Evolutionary conservation across 2,329 filamentous ascomycete species (phyloP).

Genomic region (Lasiodiplodia gonubiensis): DNA sequence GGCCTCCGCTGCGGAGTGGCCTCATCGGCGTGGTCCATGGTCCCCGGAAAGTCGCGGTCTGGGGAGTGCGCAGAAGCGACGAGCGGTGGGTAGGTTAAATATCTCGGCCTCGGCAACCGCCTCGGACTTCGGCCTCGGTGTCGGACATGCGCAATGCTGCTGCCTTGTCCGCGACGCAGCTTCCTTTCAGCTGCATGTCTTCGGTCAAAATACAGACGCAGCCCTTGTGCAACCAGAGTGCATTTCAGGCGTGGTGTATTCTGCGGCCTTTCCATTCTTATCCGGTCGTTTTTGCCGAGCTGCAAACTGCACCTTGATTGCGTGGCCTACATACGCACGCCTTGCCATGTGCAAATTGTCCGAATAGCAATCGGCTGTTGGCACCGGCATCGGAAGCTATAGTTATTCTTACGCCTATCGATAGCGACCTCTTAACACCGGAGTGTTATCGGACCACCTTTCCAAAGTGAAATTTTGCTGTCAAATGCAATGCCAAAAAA

Average conservation of each 20-base stretch:
- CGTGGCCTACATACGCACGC: too few relatives aligned
- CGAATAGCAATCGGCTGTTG: too few relatives aligned
- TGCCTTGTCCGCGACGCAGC: not conserved
- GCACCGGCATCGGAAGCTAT: too few relatives aligned
- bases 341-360: too few relatives aligned
- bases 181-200: not conserved
- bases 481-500: not conserved
- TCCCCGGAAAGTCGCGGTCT: not conserved
- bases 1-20: not conserved
- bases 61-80: not conserved
- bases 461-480: too few relatives aligned
- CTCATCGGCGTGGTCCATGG: not conserved
- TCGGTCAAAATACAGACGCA: not conserved
- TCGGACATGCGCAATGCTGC: not conserved
- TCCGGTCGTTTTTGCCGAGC: too few relatives aligned
- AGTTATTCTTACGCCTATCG: too few relatives aligned
- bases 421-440: too few relatives aligned
- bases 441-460: too few relatives aligned
- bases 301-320: too few relatives aligned
- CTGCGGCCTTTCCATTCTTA: too few relatives aligned
- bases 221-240: not conserved
- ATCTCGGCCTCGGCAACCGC: conserved; percentile 9
- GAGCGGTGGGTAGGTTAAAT: conserved; percentile 8
- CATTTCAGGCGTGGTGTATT: too few relatives aligned
- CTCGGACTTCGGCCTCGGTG: conserved; percentile 5